Percentiles rank a stretch among this genome's conserved stretches.
Conservation (phyloP, 1,139 yeast species). For the Debaryomyces udenii region DNA sequence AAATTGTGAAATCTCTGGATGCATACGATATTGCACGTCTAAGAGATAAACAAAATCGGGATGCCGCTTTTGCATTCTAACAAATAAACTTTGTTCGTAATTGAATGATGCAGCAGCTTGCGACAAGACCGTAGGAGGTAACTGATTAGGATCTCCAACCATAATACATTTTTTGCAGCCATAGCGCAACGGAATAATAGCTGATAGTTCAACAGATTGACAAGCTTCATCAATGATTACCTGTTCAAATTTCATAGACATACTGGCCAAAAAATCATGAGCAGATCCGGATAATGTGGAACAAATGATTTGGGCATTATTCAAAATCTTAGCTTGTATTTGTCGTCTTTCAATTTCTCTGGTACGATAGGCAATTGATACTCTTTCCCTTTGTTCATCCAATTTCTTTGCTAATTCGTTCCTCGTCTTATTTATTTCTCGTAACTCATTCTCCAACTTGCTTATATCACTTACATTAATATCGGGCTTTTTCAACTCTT, state of each 20-base stretch:
- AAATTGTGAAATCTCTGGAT: constrained; percentile 83
- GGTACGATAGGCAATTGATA: constrained; percentile 68
- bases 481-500: constrained; percentile 34
- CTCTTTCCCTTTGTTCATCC: constrained; percentile 78
- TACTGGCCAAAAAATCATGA: constrained; percentile 75
- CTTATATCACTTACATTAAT: constrained; percentile 43
- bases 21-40: constrained; percentile 98
- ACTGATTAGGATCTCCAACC: constrained; percentile 99
- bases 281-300: constrained; percentile 95
- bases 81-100: constrained; percentile 92
- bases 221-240: constrained; percentile 98
- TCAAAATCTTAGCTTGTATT: constrained; percentile 70
- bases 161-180: constrained; percentile 90
- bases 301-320: constrained; percentile 86
- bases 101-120: constrained; percentile 78
- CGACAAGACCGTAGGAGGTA: constrained; percentile 98
- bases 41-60: constrained; percentile 69
- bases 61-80: constrained; percentile 79
- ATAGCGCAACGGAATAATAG: constrained; percentile 88
- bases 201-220: constrained; percentile 92
- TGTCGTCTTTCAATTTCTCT: constrained; percentile 79
- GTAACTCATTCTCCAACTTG: constrained; percentile 49
- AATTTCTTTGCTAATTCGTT: constrained; percentile 72
- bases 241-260: constrained; percentile 83
- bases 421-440: constrained; percentile 60